A percentile compares a stretch with the other conserved stretches of the same genome.
These are phyloP conservation scores for Wallacemonas sp. DNA, from an alignment of 208 protist genomes.

Conservation along the genomic window DNA sequence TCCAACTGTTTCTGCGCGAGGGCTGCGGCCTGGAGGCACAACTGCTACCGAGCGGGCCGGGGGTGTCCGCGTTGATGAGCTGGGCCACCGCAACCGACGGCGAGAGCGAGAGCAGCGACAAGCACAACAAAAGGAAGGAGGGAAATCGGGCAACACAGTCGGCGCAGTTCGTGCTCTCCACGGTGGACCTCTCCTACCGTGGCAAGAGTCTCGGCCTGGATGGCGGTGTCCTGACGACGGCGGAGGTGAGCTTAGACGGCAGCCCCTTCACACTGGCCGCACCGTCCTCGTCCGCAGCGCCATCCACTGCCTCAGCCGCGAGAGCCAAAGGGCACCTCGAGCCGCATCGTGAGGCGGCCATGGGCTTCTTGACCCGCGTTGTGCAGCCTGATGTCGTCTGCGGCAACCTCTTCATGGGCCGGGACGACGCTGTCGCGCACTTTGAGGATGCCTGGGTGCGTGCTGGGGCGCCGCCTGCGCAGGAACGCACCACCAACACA, in stretches of 20 bases:
- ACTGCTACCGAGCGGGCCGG: constrained; percentile 40
- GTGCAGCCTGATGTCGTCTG: constrained; percentile 63
- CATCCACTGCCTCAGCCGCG: not conserved
- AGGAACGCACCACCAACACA: constrained; percentile 81
- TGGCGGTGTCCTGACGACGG: constrained; percentile 30
- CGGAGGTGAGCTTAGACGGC: constrained; percentile 60
- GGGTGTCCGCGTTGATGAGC: constrained; percentile 58
- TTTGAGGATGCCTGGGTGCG: constrained; percentile 75
- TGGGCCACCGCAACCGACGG: not conserved
- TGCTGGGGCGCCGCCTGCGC: constrained; percentile 52
- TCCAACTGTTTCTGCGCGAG: constrained; percentile 61
- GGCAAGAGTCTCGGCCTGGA: constrained; percentile 70
- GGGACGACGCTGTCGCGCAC: constrained; percentile 39
- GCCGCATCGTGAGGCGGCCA: constrained; percentile 53
- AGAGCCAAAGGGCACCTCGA: constrained; percentile 37
- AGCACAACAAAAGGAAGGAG: not conserved
- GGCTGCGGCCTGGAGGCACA: constrained; percentile 44
- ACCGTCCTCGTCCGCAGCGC: constrained; percentile 10
- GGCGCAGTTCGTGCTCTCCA: constrained; percentile 42
- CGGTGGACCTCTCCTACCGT: constrained; percentile 77
- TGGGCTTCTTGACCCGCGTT: constrained; percentile 56
- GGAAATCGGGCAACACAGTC: not conserved
- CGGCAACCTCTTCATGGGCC: constrained; percentile 63
- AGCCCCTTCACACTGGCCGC: constrained; percentile 61
- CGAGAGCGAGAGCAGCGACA: not conserved